These are phyloP conservation scores for Austroboletus novae-zelandiae DNA, from an alignment of 1,284 basidiomycete species.

Conservation along the genomic window DNA sequence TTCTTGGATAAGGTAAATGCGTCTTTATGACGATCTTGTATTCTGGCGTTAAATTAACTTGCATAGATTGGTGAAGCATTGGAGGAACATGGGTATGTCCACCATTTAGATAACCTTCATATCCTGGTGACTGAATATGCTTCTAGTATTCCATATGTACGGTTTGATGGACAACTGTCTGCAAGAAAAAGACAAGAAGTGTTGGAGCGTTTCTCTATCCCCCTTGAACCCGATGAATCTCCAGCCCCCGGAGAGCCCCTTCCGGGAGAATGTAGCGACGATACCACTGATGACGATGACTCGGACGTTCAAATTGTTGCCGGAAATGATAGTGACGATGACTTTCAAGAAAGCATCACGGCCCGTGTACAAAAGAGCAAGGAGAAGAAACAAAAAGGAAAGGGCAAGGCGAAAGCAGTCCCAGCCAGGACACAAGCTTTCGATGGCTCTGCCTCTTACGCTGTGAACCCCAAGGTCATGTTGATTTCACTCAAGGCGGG, in stretches of 20 bases:
- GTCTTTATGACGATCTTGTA: neutral
- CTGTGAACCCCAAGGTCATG: slow-evolving; percentile 72
- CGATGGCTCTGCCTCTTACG: slow-evolving; percentile 20
- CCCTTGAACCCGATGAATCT: slow-evolving; percentile 42
- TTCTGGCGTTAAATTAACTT: slow-evolving; percentile 4
- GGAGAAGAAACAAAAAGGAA: slow-evolving; percentile 37
- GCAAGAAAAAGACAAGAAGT: slow-evolving; percentile 76
- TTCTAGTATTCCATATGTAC: slow-evolving; percentile 68
- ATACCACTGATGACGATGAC: slow-evolving; percentile 8
- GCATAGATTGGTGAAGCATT: slow-evolving; percentile 67
- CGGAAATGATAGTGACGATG: slow-evolving; percentile 37
- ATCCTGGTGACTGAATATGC: slow-evolving; percentile 8
- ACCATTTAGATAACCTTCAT: slow-evolving; percentile 1
- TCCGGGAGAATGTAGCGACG: slow-evolving; percentile 12
- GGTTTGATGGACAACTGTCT: slow-evolving; percentile 83
- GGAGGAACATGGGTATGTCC: slow-evolving; percentile 56
- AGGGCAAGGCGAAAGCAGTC: slow-evolving; percentile 33
- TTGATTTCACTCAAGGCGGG: slow-evolving; percentile 84
- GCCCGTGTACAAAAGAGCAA: slow-evolving; percentile 31
- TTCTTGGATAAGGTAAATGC: slow-evolving; percentile 70
- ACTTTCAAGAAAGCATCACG: slow-evolving; percentile 39
- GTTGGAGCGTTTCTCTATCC: slow-evolving; percentile 69
- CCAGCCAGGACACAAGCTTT: slow-evolving; percentile 11
- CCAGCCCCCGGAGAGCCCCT: slow-evolving; percentile 20
- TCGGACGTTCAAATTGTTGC: slow-evolving; percentile 21